A percentile compares a stretch with the other conserved stretches of the same genome.
phyloP scores from a whole-genome alignment of 768 basidiomycete genomes.

The Collybiopsis luxurians region DNA sequence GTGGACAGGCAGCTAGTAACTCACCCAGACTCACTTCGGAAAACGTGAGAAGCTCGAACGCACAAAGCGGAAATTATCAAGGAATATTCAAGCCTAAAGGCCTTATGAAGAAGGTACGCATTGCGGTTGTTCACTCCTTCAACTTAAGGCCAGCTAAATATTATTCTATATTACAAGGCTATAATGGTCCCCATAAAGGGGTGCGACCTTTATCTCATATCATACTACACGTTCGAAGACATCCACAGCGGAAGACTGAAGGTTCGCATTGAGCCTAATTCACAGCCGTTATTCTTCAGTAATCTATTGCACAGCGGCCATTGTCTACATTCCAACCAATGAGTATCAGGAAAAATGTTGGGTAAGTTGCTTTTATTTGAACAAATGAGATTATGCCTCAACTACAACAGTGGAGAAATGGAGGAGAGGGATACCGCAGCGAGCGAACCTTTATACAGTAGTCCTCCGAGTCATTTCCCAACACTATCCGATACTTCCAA shows the following conservation, averaged over 20 bases:
- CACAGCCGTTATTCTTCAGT: slow-evolving; percentile 7
- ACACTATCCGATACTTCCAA: slow-evolving; percentile 27
- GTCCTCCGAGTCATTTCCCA: too few species aligned
- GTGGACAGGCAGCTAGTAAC: slow-evolving; percentile 44
- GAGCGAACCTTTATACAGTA: slow-evolving; percentile 42
- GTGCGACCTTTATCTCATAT: slow-evolving; percentile 78
- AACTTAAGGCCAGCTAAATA: neutral
- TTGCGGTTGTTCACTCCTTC: neutral
- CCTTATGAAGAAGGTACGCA: slow-evolving; percentile 73
- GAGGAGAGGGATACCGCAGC: slow-evolving; percentile 47
- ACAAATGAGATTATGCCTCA: neutral
- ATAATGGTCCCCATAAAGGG: slow-evolving; percentile 80
- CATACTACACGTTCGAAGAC: slow-evolving; percentile 82
- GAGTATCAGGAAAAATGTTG: slow-evolving; percentile 72
- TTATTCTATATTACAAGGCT: slow-evolving; percentile 43
- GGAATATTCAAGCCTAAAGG: slow-evolving; percentile 64
- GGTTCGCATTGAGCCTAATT: slow-evolving; percentile 23
- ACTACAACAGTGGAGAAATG: slow-evolving; percentile 32
- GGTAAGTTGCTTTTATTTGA: slow-evolving; percentile 48
- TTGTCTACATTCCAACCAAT: slow-evolving; percentile 73
- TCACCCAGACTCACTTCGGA: slow-evolving; percentile 38
- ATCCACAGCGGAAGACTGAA: slow-evolving; percentile 65
- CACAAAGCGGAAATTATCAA: slow-evolving; percentile 39
- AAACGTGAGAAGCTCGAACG: slow-evolving; percentile 28
- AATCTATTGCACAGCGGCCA: slow-evolving; percentile 45